These are phyloP conservation scores for Adenanthera pavonina DNA, from an alignment of 306 rosid genomes.

Conservation along the genomic window DNA sequence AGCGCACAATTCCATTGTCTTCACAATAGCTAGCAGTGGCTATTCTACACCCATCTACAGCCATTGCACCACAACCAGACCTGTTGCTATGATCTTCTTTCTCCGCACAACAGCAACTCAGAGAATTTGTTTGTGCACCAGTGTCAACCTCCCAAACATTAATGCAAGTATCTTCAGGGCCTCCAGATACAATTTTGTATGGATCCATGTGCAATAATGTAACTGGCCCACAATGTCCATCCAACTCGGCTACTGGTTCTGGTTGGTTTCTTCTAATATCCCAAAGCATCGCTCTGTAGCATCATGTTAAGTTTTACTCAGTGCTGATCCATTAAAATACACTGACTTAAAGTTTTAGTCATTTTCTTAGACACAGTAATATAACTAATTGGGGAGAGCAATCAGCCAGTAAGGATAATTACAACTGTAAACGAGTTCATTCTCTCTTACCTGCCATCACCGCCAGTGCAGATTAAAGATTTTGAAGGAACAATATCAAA, in stretches of 20 bases:
- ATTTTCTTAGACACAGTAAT: constrained; percentile 19
- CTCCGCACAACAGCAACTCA: constrained; percentile 39
- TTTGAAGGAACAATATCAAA: constrained; percentile 71
- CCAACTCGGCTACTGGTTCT: constrained; percentile 66
- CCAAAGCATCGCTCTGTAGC: constrained; percentile 84
- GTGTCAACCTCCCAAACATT: constrained; percentile 71
- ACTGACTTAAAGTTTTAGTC: background rate
- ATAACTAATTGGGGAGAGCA: background rate
- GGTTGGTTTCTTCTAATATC: constrained; percentile 75
- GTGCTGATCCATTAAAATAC: constrained; percentile 3
- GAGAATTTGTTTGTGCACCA: constrained; percentile 57
- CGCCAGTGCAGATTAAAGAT: constrained; percentile 72
- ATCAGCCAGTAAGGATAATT: constrained; percentile 15
- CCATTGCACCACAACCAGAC: constrained; percentile 60
- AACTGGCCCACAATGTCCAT: constrained; percentile 67
- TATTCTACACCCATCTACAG: constrained; percentile 65
- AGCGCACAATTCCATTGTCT: constrained; percentile 37
- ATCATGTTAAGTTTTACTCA: constrained; percentile 22
- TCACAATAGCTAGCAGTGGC: constrained; percentile 47
- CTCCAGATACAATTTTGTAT: constrained; percentile 77
- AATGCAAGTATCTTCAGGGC: constrained; percentile 41
- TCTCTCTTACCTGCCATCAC: constrained; percentile 62
- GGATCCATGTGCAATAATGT: constrained; percentile 66
- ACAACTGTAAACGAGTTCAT: constrained; percentile 5
- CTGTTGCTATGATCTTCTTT: background rate